Conservation (phyloP, 441 rosid genomes). For the Eruca vesicaria region DNA sequence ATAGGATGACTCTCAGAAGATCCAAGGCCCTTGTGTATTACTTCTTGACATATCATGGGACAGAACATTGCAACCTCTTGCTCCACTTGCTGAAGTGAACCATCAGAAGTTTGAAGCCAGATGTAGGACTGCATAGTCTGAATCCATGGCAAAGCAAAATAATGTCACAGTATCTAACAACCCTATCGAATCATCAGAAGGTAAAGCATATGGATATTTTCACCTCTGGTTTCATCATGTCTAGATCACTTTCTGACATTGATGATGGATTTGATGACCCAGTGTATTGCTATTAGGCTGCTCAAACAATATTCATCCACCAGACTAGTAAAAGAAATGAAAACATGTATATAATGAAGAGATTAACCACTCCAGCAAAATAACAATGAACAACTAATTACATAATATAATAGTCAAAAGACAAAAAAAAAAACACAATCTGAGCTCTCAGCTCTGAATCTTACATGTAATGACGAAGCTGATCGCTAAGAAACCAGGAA, state of each 20-base stretch:
- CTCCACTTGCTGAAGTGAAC: constrained; percentile 70
- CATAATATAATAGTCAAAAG: not conserved
- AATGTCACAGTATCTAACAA: not conserved
- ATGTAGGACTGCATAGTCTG: constrained; percentile 65
- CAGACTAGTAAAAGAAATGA: constrained; percentile 18
- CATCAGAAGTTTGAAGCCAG: constrained; percentile 70
- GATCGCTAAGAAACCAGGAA: not conserved
- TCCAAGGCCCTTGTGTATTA: constrained; percentile 61
- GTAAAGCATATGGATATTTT: not conserved
- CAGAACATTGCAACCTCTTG: constrained; percentile 81
- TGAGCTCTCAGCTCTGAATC: not conserved
- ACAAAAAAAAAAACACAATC: not conserved
- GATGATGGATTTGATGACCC: constrained; percentile 17
- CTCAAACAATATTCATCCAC: constrained; percentile 1
- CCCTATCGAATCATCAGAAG: constrained; percentile 15
- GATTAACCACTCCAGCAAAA: constrained; percentile 8
- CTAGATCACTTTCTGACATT: constrained; percentile 68
- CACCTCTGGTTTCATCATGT: constrained; percentile 69
- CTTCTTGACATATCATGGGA: constrained; percentile 72
- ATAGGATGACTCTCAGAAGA: constrained; percentile 63
- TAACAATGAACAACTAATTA: not conserved
- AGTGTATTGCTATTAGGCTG: not conserved
- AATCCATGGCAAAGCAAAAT: constrained; percentile 10
- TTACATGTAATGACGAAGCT: not conserved
- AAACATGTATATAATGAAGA: not conserved